Percentiles rank a stretch among this genome's conserved stretches.
phyloP scores from a whole-genome alignment of 768 basidiomycete species.

The Pisolithus orientalis region DNA sequence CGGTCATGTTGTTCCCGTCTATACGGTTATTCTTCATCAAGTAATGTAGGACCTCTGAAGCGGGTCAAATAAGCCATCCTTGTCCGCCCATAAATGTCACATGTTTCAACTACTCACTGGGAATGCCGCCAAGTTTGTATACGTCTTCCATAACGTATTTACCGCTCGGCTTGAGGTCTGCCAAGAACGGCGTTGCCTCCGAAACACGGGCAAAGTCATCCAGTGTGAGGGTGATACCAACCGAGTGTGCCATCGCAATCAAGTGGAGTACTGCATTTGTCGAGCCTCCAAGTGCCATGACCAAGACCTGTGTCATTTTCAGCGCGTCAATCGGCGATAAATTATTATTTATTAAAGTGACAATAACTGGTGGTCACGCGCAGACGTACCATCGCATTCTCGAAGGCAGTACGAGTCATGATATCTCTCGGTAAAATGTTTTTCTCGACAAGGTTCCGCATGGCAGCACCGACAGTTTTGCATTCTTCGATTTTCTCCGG shows the following conservation, averaged over 20 bases:
- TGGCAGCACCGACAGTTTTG: slow-evolving; percentile 69
- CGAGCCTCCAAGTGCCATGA: slow-evolving; percentile 96
- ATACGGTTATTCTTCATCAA: slow-evolving; percentile 83
- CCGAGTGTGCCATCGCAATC: slow-evolving; percentile 94
- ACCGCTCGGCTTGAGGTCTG: slow-evolving; percentile 94
- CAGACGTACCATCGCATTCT: slow-evolving; percentile 86
- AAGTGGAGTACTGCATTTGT: slow-evolving; percentile 97
- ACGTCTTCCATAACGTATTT: slow-evolving; percentile 99
- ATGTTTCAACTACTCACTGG: slow-evolving; percentile 51
- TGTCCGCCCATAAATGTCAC: background rate
- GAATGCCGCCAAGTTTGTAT: slow-evolving; percentile 92
- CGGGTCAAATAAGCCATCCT: background rate
- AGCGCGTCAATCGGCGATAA: no score
- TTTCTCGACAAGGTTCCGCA: slow-evolving; percentile 82
- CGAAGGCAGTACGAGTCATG: slow-evolving; percentile 95
- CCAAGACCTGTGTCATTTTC: slow-evolving; percentile 60
- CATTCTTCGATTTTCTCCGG: slow-evolving; percentile 85
- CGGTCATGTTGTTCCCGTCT: slow-evolving; percentile 86
- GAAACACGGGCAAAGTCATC: slow-evolving; percentile 95
- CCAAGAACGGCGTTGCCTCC: slow-evolving; percentile 89
- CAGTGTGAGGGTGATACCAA: slow-evolving; percentile 80
- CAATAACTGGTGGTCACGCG: no score
- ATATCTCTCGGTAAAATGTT: slow-evolving; percentile 93
- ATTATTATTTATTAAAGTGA: background rate
- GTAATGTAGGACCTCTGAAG: slow-evolving; percentile 75